Evolutionary conservation across 1,139 yeast genomes (phyloP), one percentile per base, ranked within the genome.

Genomic region (Pichia sp.): DNA sequence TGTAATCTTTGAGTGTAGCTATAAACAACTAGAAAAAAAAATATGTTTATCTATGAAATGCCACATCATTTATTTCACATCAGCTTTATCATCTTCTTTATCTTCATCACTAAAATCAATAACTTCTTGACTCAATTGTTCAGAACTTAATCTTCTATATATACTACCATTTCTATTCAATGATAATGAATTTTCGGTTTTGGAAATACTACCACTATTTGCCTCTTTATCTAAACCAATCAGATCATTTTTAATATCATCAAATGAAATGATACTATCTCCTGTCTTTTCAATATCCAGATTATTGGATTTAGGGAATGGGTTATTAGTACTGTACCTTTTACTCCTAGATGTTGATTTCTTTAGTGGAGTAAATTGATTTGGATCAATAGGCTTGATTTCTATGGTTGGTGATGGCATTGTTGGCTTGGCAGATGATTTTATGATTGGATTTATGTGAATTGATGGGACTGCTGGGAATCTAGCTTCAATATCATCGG

Each of bases 281-380:
- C 57, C 59, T 13, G 55, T 51, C 20, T 11, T 20, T 43, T 54
- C 56, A 9, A 45, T 39, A 6, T 49, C 27, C 7, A 44, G 27
- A 12, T 27, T 29, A 15, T 44, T 42, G 5, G 35, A n/a, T 11
- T 30, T 35, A 4, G 63, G 63, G 51, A 60, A 60, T 22, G 63
- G 63, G 41, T 60, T 59, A 50, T 60, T 53, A n/a, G 53, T 30
- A 7, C 62, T 58, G 54, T 58, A 57, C 26, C 53, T 36, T 38
- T 50, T 47, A 15, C 40, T 36, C 7, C 13, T n/a, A n/a, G n/a
- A n/a, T n/a, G n/a, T 24, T 3, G 38, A 20, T 2, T 16, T 32
- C 23, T 13, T 38, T 40, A 37, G 41, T 16, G 39, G 23, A 16
- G 36, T 40, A 2, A 41, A 22, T 18, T 39, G 40, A 26, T n/a